Conservation (phyloP, 1,139 yeast species). For the Meyerozyma carpophila region DNA sequence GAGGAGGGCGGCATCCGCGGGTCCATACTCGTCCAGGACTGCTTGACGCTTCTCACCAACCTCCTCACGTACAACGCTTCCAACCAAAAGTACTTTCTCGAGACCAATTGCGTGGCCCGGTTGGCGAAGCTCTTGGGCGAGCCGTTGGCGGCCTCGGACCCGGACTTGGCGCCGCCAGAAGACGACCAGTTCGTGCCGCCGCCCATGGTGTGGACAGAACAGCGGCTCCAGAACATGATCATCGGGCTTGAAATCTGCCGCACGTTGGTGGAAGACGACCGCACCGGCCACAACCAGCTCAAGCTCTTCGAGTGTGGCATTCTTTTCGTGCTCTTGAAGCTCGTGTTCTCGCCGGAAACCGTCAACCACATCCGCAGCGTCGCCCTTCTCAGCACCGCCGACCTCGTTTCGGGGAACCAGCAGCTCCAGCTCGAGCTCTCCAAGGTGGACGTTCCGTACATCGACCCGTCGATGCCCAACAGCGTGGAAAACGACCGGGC, state of each 20-base stretch:
- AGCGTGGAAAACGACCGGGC: conserved; percentile 31
- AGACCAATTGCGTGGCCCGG: conserved; percentile 71
- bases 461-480: conserved; percentile 74
- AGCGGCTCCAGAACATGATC: conserved; percentile 59
- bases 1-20: conserved; percentile 91
- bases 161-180: conserved; percentile 4
- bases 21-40: conserved; percentile 87
- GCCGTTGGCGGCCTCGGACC: conserved; percentile 40
- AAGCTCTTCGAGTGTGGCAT: conserved; percentile 59
- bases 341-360: conserved; percentile 62
- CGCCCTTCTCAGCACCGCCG: conserved; percentile 73
- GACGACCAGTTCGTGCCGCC: conserved; percentile 11
- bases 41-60: conserved; percentile 68
- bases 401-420: conserved; percentile 60
- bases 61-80: conserved; percentile 79
- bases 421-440: conserved; percentile 65
- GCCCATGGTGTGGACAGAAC: conserved; percentile 66
- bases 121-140: conserved; percentile 60
- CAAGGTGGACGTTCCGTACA: conserved; percentile 83
- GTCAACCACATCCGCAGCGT: conserved; percentile 59
- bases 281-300: conserved; percentile 58
- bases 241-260: conserved; percentile 70
- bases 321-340: conserved; percentile 56
- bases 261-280: conserved; percentile 70
- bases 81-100: conserved; percentile 84